phyloP scores from a whole-genome alignment of 163 green algal genomes.

The Prototheca stagnorum region DNA sequence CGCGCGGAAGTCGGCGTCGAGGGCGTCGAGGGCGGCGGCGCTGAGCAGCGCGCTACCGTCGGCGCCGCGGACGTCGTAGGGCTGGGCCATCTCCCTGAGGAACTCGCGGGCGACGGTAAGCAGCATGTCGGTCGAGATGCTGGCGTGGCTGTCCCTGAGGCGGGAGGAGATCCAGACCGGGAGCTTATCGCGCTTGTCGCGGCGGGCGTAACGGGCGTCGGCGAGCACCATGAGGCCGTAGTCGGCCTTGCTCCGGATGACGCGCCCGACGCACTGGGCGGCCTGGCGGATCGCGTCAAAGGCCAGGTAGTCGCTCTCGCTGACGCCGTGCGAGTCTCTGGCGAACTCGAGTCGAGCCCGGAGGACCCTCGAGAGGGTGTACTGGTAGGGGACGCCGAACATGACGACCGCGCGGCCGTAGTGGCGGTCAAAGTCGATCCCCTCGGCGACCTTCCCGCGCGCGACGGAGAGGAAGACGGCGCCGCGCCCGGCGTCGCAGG shows the following conservation, averaged over 20 bases:
- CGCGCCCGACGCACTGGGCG: constrained; percentile 92
- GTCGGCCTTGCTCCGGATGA: constrained; percentile 92
- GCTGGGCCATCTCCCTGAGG: constrained; percentile 79
- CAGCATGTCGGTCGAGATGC: constrained; percentile 95
- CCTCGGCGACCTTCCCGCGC: constrained; percentile 79
- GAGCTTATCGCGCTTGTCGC: constrained; percentile 96
- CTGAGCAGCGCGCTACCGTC: constrained; percentile 55
- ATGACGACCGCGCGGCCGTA: constrained; percentile 95
- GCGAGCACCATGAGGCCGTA: constrained; percentile 72
- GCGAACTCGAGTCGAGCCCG: constrained; percentile 89
- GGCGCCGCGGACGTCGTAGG: constrained; percentile 36
- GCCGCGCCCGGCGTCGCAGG: constrained; percentile 88
- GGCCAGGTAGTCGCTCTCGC: constrained; percentile 87
- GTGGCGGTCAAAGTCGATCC: constrained; percentile 96
- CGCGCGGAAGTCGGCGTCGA: too few species aligned
- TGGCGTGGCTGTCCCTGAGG: constrained; percentile 85
- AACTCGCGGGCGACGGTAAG: constrained; percentile 73
- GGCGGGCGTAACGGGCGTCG: constrained; percentile 89
- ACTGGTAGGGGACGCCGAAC: constrained; percentile 97
- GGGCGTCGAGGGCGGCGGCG: constrained; percentile 40
- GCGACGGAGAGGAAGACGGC: constrained; percentile 87
- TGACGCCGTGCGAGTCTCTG: constrained; percentile 90
- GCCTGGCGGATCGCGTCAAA: constrained; percentile 95
- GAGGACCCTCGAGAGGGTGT: constrained; percentile 84
- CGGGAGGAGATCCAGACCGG: constrained; percentile 82